Conservation (phyloP, 805 yeast species). For the Yamadazyma paraphyllophila region DNA sequence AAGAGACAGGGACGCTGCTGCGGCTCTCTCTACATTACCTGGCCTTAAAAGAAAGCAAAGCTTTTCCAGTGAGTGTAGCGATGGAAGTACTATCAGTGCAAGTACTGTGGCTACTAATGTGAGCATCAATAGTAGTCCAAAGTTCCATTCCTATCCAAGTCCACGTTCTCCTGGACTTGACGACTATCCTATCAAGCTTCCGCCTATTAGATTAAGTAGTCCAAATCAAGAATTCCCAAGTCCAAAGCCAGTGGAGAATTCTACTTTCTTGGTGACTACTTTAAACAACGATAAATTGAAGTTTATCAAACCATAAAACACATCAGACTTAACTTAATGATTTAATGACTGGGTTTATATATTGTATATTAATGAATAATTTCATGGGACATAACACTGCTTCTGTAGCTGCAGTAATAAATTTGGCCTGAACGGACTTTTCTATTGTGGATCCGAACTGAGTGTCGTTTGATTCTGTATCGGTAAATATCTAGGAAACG, state of each 20-base stretch:
- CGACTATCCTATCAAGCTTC: conserved; percentile 11
- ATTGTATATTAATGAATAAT: conserved; percentile 3
- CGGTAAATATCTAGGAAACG: too few relatives aligned
- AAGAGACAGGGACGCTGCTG: conserved; percentile 1
- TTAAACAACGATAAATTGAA: background rate
- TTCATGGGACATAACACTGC: background rate
- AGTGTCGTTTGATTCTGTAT: too few relatives aligned
- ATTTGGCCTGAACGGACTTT: too few relatives aligned
- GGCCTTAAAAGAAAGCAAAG: conserved; percentile 1
- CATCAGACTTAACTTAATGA: background rate
- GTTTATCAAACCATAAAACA: conserved; percentile 1
- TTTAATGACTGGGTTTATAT: background rate
- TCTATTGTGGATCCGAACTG: too few relatives aligned
- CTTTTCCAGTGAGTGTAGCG: conserved; percentile 10
- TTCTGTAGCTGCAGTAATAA: too few relatives aligned
- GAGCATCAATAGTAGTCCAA: conserved; percentile 1
- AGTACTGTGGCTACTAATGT: conserved; percentile 4
- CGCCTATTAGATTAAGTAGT: conserved; percentile 1
- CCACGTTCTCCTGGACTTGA: conserved; percentile 16
- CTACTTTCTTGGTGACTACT: conserved; percentile 3
- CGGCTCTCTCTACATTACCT: background rate
- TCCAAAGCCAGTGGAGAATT: background rate
- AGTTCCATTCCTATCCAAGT: conserved; percentile 10
- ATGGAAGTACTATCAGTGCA: conserved; percentile 9
- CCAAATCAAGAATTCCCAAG: background rate